phyloP scores from a whole-genome alignment of 31 red algal genomes.

The Odonthalia washingtoniensis region DNA sequence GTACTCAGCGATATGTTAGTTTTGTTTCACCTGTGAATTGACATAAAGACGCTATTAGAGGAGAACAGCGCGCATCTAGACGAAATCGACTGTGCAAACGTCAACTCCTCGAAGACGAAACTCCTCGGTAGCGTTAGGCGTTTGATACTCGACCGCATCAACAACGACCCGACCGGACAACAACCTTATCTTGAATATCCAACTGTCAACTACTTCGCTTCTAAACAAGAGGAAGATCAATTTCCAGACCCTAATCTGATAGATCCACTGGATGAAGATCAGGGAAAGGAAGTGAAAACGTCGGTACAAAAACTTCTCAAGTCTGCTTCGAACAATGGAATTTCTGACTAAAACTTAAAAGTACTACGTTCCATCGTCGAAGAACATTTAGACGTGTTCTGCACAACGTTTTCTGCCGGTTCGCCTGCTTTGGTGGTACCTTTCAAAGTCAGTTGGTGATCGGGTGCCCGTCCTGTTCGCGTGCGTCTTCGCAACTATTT shows the following conservation, averaged over 20 bases:
- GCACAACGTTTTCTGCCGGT: background rate
- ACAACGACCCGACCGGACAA: background rate
- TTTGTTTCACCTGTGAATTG: constrained; percentile 16
- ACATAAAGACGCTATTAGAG: constrained; percentile 8
- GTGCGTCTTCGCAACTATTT: background rate
- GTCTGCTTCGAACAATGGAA: background rate
- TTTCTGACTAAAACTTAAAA: background rate
- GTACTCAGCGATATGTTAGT: constrained; percentile 43
- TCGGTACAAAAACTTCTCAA: background rate
- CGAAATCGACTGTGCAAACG: constrained; percentile 15
- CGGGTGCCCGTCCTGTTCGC: background rate
- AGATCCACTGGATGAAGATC: background rate
- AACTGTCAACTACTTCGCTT: background rate
- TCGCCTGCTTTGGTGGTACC: background rate
- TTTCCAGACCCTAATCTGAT: background rate
- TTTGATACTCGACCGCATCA: background rate
- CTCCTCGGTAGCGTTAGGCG: background rate
- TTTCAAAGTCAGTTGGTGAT: background rate
- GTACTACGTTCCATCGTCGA: background rate
- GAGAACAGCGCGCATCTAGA: background rate
- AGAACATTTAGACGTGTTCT: background rate
- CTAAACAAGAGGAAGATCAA: background rate
- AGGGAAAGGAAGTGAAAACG: background rate
- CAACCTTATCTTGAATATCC: background rate
- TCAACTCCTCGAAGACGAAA: background rate